Conservation (phyloP, 106 monocot genomes). For the Dioscorea dumetorum region DNA sequence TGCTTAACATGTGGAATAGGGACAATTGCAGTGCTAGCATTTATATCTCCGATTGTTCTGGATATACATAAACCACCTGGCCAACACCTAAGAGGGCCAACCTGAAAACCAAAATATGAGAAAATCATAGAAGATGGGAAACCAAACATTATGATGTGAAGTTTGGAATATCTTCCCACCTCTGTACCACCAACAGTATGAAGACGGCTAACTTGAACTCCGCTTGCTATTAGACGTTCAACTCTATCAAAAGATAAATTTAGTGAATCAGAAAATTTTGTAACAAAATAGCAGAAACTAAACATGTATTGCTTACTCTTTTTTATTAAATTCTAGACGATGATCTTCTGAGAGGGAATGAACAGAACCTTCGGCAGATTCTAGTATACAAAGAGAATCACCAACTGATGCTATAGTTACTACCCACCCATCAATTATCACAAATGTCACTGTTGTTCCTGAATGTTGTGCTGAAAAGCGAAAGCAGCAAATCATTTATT, state of each 20-base stretch:
- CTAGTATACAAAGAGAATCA: slow-evolving; percentile 91
- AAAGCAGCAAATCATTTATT: background rate
- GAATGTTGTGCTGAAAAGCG: slow-evolving; percentile 52
- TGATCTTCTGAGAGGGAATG: slow-evolving; percentile 78
- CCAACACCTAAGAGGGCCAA: slow-evolving; percentile 82
- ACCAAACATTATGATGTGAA: too few relatives aligned
- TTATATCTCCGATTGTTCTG: slow-evolving; percentile 73
- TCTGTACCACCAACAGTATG: slow-evolving; percentile 68
- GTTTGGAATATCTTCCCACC: slow-evolving; percentile 29
- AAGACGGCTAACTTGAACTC: slow-evolving; percentile 87
- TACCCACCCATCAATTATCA: slow-evolving; percentile 72
- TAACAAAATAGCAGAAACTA: background rate
- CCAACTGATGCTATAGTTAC: slow-evolving; percentile 95
- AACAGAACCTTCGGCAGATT: slow-evolving; percentile 89
- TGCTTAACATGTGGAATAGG: slow-evolving; percentile 91
- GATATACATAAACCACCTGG: slow-evolving; percentile 80
- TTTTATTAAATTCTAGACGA: slow-evolving; percentile 71
- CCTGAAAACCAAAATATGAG: slow-evolving; percentile 18
- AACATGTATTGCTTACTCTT: slow-evolving; percentile 52
- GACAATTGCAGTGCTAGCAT: slow-evolving; percentile 77
- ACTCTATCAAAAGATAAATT: slow-evolving; percentile 34
- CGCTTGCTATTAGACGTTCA: slow-evolving; percentile 63
- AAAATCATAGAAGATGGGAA: too few relatives aligned
- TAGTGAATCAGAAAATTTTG: too few relatives aligned
- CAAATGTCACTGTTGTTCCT: slow-evolving; percentile 93